These are phyloP conservation scores for Tuber microsphaerosporum DNA, from an alignment of 495 filamentous ascomycete species.

Conservation along the genomic window DNA sequence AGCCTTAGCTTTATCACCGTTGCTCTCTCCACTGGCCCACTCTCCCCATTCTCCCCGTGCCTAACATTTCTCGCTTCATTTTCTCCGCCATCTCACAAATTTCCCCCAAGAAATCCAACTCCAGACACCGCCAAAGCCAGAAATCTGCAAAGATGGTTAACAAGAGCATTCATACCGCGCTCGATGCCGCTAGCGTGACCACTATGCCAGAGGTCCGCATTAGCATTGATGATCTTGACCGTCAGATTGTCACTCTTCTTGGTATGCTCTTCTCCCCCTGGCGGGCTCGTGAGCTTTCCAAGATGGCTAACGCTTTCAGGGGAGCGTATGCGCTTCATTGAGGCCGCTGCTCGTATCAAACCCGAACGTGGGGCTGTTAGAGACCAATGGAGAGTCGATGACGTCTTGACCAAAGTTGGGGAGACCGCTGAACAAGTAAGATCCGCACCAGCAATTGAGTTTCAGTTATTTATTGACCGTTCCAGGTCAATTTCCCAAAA, in stretches of 20 bases:
- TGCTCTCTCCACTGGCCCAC: background rate
- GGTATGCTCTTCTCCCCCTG: conserved; percentile 10
- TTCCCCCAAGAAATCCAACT: background rate
- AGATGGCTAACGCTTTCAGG: conserved; percentile 19
- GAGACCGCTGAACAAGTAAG: conserved; percentile 26
- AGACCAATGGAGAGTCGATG: conserved; percentile 39
- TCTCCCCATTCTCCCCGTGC: background rate
- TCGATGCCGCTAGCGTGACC: conserved; percentile 19
- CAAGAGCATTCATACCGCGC: conserved; percentile 8
- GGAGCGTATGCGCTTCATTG: conserved; percentile 40
- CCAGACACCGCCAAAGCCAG: background rate
- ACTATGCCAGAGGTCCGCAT: conserved; percentile 38
- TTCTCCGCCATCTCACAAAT: background rate
- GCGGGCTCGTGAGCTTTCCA: too few species aligned
- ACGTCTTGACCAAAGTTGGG: conserved; percentile 36
- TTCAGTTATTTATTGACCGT: background rate
- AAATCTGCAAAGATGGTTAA: background rate
- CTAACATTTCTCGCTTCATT: background rate
- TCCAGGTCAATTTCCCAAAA: conserved; percentile 32
- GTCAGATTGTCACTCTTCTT: conserved; percentile 36
- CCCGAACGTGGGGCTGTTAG: conserved; percentile 29
- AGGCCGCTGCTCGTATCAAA: conserved; percentile 41
- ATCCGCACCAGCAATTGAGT: background rate
- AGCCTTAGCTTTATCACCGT: background rate
- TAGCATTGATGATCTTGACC: conserved; percentile 38